These are phyloP conservation scores for Mucor circinelloides DNA, from an alignment of 371 early-diverging fungal genomes.

Conservation along the genomic window DNA sequence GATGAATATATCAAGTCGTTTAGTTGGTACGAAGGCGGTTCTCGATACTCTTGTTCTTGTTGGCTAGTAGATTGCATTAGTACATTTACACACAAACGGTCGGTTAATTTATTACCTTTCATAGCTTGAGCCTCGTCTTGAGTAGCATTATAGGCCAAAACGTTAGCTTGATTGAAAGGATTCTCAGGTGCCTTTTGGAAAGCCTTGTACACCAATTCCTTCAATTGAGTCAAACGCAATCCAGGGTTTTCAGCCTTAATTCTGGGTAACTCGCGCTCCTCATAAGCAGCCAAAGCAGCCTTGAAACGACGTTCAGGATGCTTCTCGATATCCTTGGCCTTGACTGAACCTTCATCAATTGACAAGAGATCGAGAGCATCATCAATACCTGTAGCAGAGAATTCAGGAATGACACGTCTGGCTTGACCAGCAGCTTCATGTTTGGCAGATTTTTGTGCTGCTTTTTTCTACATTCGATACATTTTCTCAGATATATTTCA, in stretches of 20 bases:
- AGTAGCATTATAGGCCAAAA: conserved; percentile 74
- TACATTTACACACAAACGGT: background rate
- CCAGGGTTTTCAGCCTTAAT: conserved; percentile 75
- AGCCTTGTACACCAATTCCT: conserved; percentile 75
- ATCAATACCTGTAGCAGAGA: conserved; percentile 76
- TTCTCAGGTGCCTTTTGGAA: conserved; percentile 86
- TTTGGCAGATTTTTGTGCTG: conserved; percentile 57
- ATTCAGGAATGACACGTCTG: conserved; percentile 61
- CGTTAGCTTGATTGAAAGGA: conserved; percentile 79
- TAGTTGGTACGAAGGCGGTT: conserved; percentile 38
- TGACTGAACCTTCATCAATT: conserved; percentile 33
- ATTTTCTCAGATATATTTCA: background rate
- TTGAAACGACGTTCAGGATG: conserved; percentile 88
- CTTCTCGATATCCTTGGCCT: conserved; percentile 66
- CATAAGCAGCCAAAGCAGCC: conserved; percentile 75
- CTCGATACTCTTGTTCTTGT: conserved; percentile 34
- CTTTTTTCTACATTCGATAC: conserved; percentile 35
- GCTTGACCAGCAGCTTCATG: conserved; percentile 47
- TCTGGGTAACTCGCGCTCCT: conserved; percentile 62
- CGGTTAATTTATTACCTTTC: conserved; percentile 31
- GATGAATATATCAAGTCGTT: background rate
- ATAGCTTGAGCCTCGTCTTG: conserved; percentile 53
- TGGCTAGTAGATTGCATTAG: conserved; percentile 12
- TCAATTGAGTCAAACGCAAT: conserved; percentile 74
- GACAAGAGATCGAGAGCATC: conserved; percentile 76